phyloP scores from a whole-genome alignment of 805 yeast species.

The Pichia heedii region DNA sequence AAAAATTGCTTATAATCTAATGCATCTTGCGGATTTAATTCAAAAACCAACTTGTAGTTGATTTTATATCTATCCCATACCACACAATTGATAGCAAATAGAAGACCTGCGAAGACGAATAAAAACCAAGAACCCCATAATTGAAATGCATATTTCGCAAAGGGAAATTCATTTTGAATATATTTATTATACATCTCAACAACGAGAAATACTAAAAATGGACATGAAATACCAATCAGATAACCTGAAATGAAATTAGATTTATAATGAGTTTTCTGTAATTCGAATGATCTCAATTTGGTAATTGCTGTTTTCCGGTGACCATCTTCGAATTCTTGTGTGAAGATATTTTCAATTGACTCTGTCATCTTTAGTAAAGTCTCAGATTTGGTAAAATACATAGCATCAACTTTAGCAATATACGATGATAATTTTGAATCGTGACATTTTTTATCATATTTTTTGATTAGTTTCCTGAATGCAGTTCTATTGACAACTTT shows the following conservation, averaged over 20 bases:
- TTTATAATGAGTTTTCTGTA: conserved; percentile 31
- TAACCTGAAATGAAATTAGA: conserved; percentile 56
- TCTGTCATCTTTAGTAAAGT: conserved; percentile 48
- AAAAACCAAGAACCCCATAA: conserved; percentile 88
- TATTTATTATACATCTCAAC: background rate
- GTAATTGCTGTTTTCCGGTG: conserved; percentile 66
- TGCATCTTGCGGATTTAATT: conserved; percentile 61
- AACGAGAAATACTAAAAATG: conserved; percentile 37
- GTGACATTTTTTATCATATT: conserved; percentile 69
- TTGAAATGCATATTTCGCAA: conserved; percentile 58
- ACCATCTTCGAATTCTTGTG: conserved; percentile 57
- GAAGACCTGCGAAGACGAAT: conserved; percentile 45
- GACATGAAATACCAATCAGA: conserved; percentile 59
- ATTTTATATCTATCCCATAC: conserved; percentile 69
- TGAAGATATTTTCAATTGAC: conserved; percentile 58
- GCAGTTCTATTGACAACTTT: conserved; percentile 77
- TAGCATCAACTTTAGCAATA: conserved; percentile 45
- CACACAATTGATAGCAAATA: conserved; percentile 60
- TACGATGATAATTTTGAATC: conserved; percentile 37
- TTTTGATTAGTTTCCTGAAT: conserved; percentile 78
- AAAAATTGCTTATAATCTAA: conserved; percentile 59
- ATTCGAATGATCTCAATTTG: conserved; percentile 44
- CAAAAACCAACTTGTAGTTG: conserved; percentile 88
- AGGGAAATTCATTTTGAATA: conserved; percentile 34
- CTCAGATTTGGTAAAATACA: conserved; percentile 53